Base-by-base conservation (phyloP, 2,329 filamentous ascomycete species). In the Trichoderma sp. region DNA sequence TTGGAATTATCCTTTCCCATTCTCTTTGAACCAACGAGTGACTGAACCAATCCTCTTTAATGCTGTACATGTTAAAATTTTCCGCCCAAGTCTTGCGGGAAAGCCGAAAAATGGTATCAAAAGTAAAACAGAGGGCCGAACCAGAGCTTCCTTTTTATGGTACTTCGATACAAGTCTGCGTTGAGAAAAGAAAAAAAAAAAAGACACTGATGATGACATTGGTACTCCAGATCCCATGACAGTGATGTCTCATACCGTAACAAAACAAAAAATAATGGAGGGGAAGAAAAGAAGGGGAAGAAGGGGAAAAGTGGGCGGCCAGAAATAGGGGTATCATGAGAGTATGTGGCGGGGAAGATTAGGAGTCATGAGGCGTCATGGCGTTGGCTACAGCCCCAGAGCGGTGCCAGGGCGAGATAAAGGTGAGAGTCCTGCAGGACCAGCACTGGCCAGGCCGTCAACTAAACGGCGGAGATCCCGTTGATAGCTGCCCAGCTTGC, bases 401-500 rank as follows among this genome's bases (percentile, higher is more conserved):
- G 71, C 65, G 29, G 73, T 73, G 22, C 63, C 72, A 8, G 70
- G 69, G n/a, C 73, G 71, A 25, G 70, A 70, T 25, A 63, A 50
- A 6, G 73, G 73, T 2, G 71, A 67, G 25, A 71, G 19, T 32
- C 70, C 74, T 22, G 72, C 68, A 10, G 71, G 71, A 22, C 63
- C 54, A 32, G 48, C 9, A 29, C 60, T 34, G 48, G 63, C 63
- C 15, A 69, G 17, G 12, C 77, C 73, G n/a, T 76, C 74, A 68
- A 85, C 71, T 9, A 85, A 74, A 42, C 71, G 74, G n/a, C 72
- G 70, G 34, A 88, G 75, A 68, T 86, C 80, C 27, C 80, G 78
- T 45, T 79, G 77, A 56, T 80, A 78, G 27, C 73, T 73, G 29
- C 79, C 77, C 65, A 88, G 74, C 25, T 77, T 73, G 13, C 78